Evolutionary conservation across 768 basidiomycete species (phyloP), one percentile per base, ranked within the genome.

Genomic region (Rhizopogon vesiculosus): DNA sequence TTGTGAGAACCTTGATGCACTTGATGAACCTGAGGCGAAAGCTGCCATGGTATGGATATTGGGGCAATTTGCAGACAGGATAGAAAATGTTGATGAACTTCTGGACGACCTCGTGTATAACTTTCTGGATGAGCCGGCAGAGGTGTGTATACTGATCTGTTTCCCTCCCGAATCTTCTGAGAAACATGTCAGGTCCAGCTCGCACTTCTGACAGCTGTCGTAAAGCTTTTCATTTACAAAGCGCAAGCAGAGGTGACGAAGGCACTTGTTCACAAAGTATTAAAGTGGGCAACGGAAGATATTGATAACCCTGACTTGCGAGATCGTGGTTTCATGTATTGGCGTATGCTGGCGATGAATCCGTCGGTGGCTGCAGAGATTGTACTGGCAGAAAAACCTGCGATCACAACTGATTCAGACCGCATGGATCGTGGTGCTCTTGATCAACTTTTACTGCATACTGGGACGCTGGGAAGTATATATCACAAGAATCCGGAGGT

Each of bases 301-400:
- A 86, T 97, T 53, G 97, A 99, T 69, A 99, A 99, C 66, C 97
- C 97, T 7, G 97, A 99, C 76, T 77, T 99, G 19, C 83, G 97
- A 35, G 97, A 99, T 71, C 79, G 97, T 58, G 97, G 97, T 3
- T 98, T 95, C 76, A 98, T 99, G 90, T 99, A 98, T 73, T 99
- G 97, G 97, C 86, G 97, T 40, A 80, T 99, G 74, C 81, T 98
- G 44, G 95, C 96, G 8, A 87, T 93, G 64, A 93, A 97, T 66
- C 93, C 95, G 2, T 74, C 86, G 7, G 87, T 87, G 0, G 95
- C 97, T 7, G 83, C 87, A 40, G 89, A 93, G 60, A 89, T 98
- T 59, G 95, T 98, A 38, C 78, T 98, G 18, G 80, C 91, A 15
- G 92, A 94, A 62, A 97, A 97, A 64, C 97, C 97, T 31, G 79